Evolutionary conservation across 2,329 filamentous ascomycete genomes (phyloP).

Genomic region (Penicillium olsonii): DNA sequence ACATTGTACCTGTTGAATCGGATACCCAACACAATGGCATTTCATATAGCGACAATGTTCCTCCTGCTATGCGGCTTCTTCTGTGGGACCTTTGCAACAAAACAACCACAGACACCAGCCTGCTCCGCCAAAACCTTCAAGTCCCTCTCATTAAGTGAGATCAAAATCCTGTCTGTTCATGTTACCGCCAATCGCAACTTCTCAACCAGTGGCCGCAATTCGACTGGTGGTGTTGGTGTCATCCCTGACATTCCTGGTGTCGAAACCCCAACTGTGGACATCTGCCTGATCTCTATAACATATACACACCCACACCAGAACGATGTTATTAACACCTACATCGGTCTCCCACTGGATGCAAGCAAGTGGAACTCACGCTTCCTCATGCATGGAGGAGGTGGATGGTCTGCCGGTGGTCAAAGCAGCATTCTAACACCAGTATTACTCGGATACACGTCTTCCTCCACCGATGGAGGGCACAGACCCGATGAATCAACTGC

Average conservation of each 20-base stretch:
- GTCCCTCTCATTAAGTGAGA: neutral
- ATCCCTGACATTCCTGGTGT: neutral
- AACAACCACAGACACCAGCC: neutral
- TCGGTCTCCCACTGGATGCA: conserved; percentile 4
- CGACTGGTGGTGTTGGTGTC: neutral
- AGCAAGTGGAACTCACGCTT: conserved; percentile 10
- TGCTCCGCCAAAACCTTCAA: conserved; percentile 1
- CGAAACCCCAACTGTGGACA: neutral
- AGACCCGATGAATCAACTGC: neutral
- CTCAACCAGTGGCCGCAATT: conserved; percentile 3
- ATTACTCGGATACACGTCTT: conserved; percentile 2
- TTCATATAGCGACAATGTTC: neutral
- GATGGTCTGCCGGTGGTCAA: conserved; percentile 1
- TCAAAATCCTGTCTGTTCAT: conserved; percentile 1
- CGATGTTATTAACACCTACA: conserved; percentile 4
- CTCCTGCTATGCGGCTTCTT: neutral
- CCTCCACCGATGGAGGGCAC: conserved; percentile 11
- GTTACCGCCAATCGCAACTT: neutral
- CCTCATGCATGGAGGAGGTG: conserved; percentile 8
- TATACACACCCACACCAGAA: conserved; percentile 5
- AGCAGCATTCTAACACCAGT: conserved; percentile 4
- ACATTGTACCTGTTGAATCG: too few species aligned
- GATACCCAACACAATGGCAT: neutral
- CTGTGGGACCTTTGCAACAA: neutral
- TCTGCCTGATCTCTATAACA: conserved; percentile 4